Evolutionary conservation across 1,284 basidiomycete species (phyloP).

Genomic region (Fomitiporia mediterranea): DNA sequence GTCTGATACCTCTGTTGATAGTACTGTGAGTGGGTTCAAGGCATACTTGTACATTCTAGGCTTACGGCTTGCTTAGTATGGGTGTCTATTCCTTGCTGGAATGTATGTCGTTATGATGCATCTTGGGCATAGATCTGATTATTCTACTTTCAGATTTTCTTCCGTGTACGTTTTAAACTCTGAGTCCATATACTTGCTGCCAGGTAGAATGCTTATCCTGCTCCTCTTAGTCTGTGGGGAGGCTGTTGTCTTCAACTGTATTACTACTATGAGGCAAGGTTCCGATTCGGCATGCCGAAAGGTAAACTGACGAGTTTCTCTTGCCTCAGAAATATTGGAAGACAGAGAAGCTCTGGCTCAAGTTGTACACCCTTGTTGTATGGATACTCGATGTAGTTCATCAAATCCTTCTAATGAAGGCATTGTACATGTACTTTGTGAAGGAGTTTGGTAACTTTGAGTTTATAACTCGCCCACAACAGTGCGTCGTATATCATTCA

Average conservation of each 20-base stretch:
- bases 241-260: constrained; percentile 1
- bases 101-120: neutral
- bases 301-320: neutral
- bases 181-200: neutral
- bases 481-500: neutral
- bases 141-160: neutral
- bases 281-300: no score
- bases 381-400: constrained; percentile 16
- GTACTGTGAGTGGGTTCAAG: neutral
- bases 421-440: constrained; percentile 14
- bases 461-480: neutral
- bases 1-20: neutral
- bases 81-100: constrained; percentile 2
- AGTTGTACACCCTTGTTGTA: neutral
- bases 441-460: constrained; percentile 3
- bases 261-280: constrained; percentile 12
- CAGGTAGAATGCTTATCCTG: neutral
- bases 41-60: neutral
- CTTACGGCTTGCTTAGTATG: neutral
- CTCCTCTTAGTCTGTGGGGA: neutral
- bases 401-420: constrained; percentile 12
- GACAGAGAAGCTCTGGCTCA: constrained; percentile 7
- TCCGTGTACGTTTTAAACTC: neutral
- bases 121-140: neutral
- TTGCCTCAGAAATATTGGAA: constrained; percentile 5